A percentile compares a stretch with the other conserved stretches of the same genome.
Conservation (phyloP, 1,284 basidiomycete species). For the Fomitopsis betulina region DNA sequence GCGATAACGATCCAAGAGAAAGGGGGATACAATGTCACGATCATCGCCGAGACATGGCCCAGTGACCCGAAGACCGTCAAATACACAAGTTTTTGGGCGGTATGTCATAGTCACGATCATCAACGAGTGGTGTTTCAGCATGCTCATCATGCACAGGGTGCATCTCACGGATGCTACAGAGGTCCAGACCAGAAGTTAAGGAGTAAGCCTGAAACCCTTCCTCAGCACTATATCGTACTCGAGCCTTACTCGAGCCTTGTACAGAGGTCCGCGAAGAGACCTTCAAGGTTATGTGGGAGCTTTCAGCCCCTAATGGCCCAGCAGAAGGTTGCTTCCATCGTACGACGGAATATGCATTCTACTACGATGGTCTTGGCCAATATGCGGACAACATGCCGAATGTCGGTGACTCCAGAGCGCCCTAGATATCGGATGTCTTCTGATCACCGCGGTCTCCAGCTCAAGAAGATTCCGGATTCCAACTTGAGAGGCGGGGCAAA, state of each 20-base stretch:
- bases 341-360: conserved; percentile 56
- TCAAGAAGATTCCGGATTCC: conserved; percentile 38
- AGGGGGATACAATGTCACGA: conserved; percentile 51
- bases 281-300: conserved; percentile 65
- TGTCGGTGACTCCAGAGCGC: conserved; percentile 33
- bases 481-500: conserved; percentile 39
- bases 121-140: no score
- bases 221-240: no score
- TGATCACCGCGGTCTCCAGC: conserved; percentile 32
- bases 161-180: conserved; percentile 62
- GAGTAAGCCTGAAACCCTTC: conserved; percentile 28
- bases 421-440: no score
- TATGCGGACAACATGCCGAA: conserved; percentile 57
- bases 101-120: conserved; percentile 29
- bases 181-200: conserved; percentile 44
- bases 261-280: conserved; percentile 67
- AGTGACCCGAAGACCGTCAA: conserved; percentile 63
- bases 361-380: conserved; percentile 38
- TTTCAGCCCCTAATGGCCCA: conserved; percentile 51
- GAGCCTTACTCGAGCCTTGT: background rate
- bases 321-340: conserved; percentile 60
- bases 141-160: conserved; percentile 36
- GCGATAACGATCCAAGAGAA: conserved; percentile 61
- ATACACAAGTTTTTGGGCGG: conserved; percentile 83
- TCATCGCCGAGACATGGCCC: conserved; percentile 64